These are phyloP conservation scores for Curvularia hawaiiensis DNA, from an alignment of 2,329 filamentous ascomycete species.

Conservation along the genomic window DNA sequence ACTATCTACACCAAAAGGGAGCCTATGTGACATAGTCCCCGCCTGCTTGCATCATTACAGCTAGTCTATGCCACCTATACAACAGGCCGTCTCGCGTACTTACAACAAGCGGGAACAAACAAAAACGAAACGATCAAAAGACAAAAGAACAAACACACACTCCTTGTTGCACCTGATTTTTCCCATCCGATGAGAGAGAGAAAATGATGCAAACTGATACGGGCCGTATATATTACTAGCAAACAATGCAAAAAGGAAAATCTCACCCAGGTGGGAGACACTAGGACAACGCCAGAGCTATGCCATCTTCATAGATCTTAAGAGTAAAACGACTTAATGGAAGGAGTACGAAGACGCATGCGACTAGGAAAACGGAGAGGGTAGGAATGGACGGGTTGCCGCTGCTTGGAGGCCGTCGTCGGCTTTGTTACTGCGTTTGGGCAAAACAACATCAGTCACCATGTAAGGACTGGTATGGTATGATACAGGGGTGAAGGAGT, in stretches of 20 bases:
- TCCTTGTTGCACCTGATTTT: not conserved
- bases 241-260: slow-evolving; percentile 2
- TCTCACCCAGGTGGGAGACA: slow-evolving; percentile 2
- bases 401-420: slow-evolving; percentile 9
- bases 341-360: slow-evolving; percentile 11
- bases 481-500: slow-evolving; percentile 5
- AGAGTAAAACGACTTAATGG: slow-evolving; percentile 12
- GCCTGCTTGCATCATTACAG: slow-evolving; percentile 2
- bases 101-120: not conserved
- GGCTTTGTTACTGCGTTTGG: slow-evolving; percentile 6
- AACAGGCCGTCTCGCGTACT: slow-evolving; percentile 4
- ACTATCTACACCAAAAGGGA: slow-evolving; percentile 1
- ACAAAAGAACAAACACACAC: not conserved
- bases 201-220: not conserved
- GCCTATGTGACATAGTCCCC: not conserved
- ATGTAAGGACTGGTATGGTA: not conserved
- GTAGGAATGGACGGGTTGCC: slow-evolving; percentile 4
- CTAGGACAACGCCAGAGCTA: slow-evolving; percentile 11
- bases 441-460: slow-evolving; percentile 3
- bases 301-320: slow-evolving; percentile 10
- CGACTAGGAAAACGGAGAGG: slow-evolving; percentile 17
- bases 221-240: not conserved
- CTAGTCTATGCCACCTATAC: not conserved
- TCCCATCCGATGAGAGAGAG: not conserved
- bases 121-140: not conserved